Conservation (phyloP, 2,329 filamentous ascomycete species). For the Aspergillus phoenicis region DNA sequence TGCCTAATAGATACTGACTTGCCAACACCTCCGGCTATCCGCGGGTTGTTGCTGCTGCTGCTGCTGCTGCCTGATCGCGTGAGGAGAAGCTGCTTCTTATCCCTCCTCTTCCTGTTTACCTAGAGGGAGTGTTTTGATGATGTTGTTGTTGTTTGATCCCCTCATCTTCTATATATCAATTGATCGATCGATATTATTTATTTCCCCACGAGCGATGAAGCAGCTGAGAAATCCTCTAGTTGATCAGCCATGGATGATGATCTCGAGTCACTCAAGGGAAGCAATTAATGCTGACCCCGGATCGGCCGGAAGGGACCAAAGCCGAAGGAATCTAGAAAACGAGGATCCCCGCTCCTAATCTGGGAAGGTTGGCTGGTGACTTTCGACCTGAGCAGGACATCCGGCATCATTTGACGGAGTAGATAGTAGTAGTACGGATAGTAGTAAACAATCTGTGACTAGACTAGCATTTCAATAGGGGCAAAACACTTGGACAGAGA, state of each 20-base stretch:
- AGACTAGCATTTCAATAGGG: no score
- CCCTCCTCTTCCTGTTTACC: no score
- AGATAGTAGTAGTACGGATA: no score
- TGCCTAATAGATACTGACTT: background rate
- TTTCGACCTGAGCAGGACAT: background rate
- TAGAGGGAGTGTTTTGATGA: no score
- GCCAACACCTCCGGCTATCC: background rate
- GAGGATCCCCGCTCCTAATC: background rate
- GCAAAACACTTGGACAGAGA: background rate
- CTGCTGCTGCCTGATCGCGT: conserved; percentile 4
- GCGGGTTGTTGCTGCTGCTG: background rate
- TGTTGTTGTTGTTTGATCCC: no score
- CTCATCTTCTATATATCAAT: background rate
- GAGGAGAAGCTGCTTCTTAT: background rate
- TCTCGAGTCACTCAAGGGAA: conserved; percentile 1
- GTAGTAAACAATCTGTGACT: no score
- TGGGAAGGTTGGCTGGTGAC: background rate
- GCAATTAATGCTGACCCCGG: conserved; percentile 5
- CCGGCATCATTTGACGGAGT: background rate
- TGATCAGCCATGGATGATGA: no score
- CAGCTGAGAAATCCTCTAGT: no score
- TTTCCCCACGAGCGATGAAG: no score
- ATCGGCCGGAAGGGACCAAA: conserved; percentile 11
- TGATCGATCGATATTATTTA: background rate
- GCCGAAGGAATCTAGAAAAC: background rate